Evolutionary conservation across 1,284 basidiomycete species (phyloP), one percentile per base, ranked within the genome.

Genomic region (Microbotryum silenes-acaulis): DNA sequence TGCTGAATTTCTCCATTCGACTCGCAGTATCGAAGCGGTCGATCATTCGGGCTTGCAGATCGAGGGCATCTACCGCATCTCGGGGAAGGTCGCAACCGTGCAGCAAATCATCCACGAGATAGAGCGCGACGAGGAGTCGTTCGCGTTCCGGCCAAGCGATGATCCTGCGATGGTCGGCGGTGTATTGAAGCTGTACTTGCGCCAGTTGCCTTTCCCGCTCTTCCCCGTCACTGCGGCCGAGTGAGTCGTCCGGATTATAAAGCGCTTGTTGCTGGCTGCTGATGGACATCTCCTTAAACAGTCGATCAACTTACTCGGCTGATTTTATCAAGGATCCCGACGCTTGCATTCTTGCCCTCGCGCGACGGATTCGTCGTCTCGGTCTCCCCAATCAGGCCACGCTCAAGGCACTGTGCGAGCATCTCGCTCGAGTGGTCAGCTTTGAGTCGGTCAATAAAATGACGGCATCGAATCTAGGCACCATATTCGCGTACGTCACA

Each of bases 161-260:
- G 96, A 98, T 73, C 81, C 93, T 0, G 89, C 85, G 72, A 88
- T 87, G 12, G 87, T 97, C n/a, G 83, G 90, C 6, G 91, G 90
- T 1, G 80, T 98, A 53, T 78, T 99, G 60, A 97, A 98, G 81
- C 78, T 88, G 48, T 93, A 91, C 77, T 80, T 99, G 46, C 85
- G 94, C 37, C 90, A 93, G 72, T 79, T 98, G 3, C 92, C 94
- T 0, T 89, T 93, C 70, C 89, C 93, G 0, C 81, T 97, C n/a
- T 93, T 97, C 79, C 85, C 80, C 66, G 89, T 89, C 71, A 80
- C 88, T 2, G 78, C 90, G 37, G 82, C 86, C 61, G 94, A 97
- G 70, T 83, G 91, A 31, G 79, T 89, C 51, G 60, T 66, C 16
- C 12, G 37, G 16, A 42, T 42, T 16, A 16, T 18, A 14, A 16